Base-by-base conservation (phyloP, 129 eudicot genomes). In the Flaveria sonorensis region DNA sequence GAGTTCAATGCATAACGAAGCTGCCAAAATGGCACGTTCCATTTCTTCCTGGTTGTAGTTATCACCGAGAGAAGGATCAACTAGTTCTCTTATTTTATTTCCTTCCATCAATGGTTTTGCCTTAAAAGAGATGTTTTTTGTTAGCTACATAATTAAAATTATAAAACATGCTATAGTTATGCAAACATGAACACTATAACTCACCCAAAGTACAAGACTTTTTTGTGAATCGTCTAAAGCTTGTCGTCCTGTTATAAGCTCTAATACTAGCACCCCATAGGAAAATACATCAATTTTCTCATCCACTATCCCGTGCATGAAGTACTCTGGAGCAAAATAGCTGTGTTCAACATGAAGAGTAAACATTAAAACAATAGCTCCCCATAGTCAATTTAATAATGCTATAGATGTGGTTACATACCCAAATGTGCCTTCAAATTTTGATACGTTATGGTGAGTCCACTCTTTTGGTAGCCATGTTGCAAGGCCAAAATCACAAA, bases 361-460 rank as follows among this genome's bases (percentile, higher is more conserved):
- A 42, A 61, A 47, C 9, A 28, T 55, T 46, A n/a, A 47, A 59
- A 75, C 40, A 30, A 18, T 15, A 13, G 28, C 53, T 51, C 71
- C 52, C 6, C 20, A 50, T 40, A 67, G 70, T 23, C 1, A 2
- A 13, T 40, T 55, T 53, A 71, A 15, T 43, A 61, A 78, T 42
- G 47, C 8, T 26, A 69, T 21, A 28, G 5, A 62, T 73, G 72
- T 70, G 48, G 20, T 32, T 28, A 79, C 88, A 28, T 79, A 93
- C 98, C 98, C 98, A 36, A 93, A 93, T 39, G 98, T 93, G 83
- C 98, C 96, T 85, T 93, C 98, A 74, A 85, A 85, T 50, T 85
- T 81, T n/a, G 92, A 77, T 51, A 87, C 90, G 36, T 74, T 86
- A 75, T 80, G 88, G 72, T 93, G 94, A 77, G 87, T 86, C 95